Evolutionary conservation across 306 rosid genomes (phyloP).

Genomic region (Quercus parvula): DNA sequence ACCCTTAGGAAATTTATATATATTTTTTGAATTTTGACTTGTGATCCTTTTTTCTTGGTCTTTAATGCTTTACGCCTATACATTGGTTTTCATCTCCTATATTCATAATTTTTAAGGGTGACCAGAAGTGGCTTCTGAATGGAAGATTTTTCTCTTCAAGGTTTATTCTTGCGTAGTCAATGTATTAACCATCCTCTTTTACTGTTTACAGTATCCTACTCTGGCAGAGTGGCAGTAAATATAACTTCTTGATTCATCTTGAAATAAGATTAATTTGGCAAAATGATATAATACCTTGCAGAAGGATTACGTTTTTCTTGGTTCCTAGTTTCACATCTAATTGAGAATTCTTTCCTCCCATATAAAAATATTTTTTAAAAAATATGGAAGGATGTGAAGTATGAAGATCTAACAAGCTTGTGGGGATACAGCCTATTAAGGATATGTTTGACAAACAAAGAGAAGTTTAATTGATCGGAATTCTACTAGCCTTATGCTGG

Average conservation of each 20-base stretch:
- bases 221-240: background rate
- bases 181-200: background rate
- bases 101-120: slow-evolving; percentile 5
- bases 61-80: background rate
- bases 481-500: background rate
- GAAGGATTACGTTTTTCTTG: background rate
- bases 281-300: background rate
- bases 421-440: background rate
- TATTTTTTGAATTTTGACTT: background rate
- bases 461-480: background rate
- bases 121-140: slow-evolving; percentile 2
- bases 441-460: background rate
- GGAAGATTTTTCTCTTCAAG: slow-evolving; percentile 11
- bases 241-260: background rate
- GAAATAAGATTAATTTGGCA: background rate
- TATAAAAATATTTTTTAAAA: background rate
- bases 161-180: slow-evolving; percentile 2
- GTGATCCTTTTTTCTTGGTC: slow-evolving; percentile 14
- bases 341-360: background rate
- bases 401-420: background rate
- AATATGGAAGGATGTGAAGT: background rate
- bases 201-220: background rate
- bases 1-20: slow-evolving; percentile 9
- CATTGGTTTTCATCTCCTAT: background rate
- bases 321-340: background rate